Base-by-base conservation (phyloP, 257 asterid species). In the Plectranthus barbatus region DNA sequence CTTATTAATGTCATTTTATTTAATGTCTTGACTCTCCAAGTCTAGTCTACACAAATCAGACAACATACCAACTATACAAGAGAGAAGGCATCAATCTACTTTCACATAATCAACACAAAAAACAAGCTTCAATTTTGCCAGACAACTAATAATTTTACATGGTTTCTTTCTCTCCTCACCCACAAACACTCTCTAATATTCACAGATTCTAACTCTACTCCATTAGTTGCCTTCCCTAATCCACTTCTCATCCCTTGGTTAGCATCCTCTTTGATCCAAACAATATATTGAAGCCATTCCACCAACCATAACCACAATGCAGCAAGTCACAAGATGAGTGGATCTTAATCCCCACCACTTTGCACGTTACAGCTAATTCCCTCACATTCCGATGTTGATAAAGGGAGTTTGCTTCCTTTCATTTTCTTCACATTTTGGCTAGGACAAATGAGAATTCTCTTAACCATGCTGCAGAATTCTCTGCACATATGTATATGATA, bases 381-480 rank as follows among this genome's bases (percentile, higher is more conserved):
- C 58, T 79, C 88, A 37, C 73, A 68, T 59, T 83, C 81, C 49
- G 74, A 56, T 41, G 79, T 67, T 0, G 79, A 64, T 51, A 72
- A 60, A 55, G 81, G 85, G 44, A 84, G 74, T 70, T 82, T 81
- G 78, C 54, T 79, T 36, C 77, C 82, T 33, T 87, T 82, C 95
- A 82, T 82, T 67, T 79, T 87, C 84, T 81, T 91, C 63, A 85
- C 86, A n/a, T 83, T 91, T 68, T 82, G 95, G 74, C 84, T 80
- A 7, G 84, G 77, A 71, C 89, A 85, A 36, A 90, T 85, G 77
- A 83, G 78, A 50, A 90, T 87, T 72, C 84, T 81, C 45, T 89
- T 69, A 9, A 77, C 97, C 93, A 90, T 84, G 77, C 56, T 77
- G 65, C 93, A 82, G 72, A 90, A 90, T 68, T 87, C 96, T 39